Base-by-base conservation (phyloP, 352 stramenopile species). In the Pythium rhizo-oryzae region DNA sequence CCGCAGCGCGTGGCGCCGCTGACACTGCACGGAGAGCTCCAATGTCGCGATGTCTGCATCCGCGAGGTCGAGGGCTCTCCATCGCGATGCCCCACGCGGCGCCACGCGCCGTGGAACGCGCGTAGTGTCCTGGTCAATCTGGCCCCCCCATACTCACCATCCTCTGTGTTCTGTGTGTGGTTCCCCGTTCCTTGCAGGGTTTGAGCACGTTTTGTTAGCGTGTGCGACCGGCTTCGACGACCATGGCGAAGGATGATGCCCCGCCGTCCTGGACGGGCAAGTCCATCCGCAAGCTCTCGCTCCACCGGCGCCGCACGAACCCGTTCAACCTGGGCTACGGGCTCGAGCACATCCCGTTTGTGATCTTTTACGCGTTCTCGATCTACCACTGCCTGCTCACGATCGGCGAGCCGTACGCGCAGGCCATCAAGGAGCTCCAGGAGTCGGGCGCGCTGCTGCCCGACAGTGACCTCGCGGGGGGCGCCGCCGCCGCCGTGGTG, bases 341-440 rank as follows among this genome's bases (percentile, higher is more conserved):
- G 24, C 69, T 84, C 50, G 74, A 84, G 68, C 77, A 84, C 65
- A 21, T 84, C 46, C 77, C 77, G 52, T 84, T 84, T 59, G 43
- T 84, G 25, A 41, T 84, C 35, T 70, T 84, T 4, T 80, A 84
- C 55, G 74, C 64, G n/a, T 82, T 79, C 60, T 69, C 75, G 28
- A 39, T 84, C 47, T 82, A 80, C 56, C 76, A 80, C 57, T 84
- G 75, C 57, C 53, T 72, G 41, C 70, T 78, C 41, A 84, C 77
- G 50, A 76, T 73, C 57, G 77, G 77, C n/a, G 72, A 84, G 67
- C 76, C 76, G 49, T 84, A 84, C 56, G 71, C 74, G 59, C 85
- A 93, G 53, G 87, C 84, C 46, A 90, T 94, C 57, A 77, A 73
- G 51, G 86, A 94, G 59, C 70, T 91, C 50, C 77, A 94, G 62